Evolutionary conservation across 2,329 filamentous ascomycete genomes (phyloP).

Genomic region (Talaromyces sp.): DNA sequence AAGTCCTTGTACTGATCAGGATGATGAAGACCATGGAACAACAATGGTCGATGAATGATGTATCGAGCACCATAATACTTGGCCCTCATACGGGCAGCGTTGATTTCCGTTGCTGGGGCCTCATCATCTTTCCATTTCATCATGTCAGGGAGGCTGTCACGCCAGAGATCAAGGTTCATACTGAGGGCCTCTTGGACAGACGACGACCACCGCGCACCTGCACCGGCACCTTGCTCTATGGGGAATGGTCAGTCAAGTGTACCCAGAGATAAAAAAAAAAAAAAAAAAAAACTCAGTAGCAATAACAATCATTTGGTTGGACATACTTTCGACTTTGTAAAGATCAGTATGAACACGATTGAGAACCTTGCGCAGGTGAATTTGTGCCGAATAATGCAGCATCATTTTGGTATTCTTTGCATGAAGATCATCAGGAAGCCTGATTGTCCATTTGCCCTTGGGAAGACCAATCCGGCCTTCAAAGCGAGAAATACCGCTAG

Average conservation of each 20-base stretch:
- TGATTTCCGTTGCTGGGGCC: slow-evolving; percentile 72
- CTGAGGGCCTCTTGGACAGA: slow-evolving; percentile 46
- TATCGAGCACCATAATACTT: slow-evolving; percentile 95
- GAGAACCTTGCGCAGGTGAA: slow-evolving; percentile 60
- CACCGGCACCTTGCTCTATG: slow-evolving; percentile 23
- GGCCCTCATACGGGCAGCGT: slow-evolving; percentile 79
- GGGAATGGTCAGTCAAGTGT: not conserved
- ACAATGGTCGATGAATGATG: slow-evolving; percentile 82
- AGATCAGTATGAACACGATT: slow-evolving; percentile 60
- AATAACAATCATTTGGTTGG: no score
- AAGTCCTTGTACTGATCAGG: slow-evolving; percentile 5
- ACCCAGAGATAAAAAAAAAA: not conserved
- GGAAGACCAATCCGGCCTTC: slow-evolving; percentile 52
- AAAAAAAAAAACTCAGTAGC: not conserved
- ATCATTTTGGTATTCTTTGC: slow-evolving; percentile 49
- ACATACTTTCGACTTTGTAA: slow-evolving; percentile 47
- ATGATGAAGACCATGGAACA: slow-evolving; percentile 62
- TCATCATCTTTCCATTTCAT: slow-evolving; percentile 70
- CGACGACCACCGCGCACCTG: slow-evolving; percentile 39
- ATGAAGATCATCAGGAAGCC: slow-evolving; percentile 35
- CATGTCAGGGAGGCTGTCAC: slow-evolving; percentile 49
- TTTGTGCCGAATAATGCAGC: slow-evolving; percentile 64
- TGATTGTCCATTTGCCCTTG: slow-evolving; percentile 38
- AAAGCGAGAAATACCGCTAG: slow-evolving; percentile 61
- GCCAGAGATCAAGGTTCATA: slow-evolving; percentile 58